Base-by-base conservation (phyloP, 2,329 filamentous ascomycete species). In the Cryphonectria naterciae region DNA sequence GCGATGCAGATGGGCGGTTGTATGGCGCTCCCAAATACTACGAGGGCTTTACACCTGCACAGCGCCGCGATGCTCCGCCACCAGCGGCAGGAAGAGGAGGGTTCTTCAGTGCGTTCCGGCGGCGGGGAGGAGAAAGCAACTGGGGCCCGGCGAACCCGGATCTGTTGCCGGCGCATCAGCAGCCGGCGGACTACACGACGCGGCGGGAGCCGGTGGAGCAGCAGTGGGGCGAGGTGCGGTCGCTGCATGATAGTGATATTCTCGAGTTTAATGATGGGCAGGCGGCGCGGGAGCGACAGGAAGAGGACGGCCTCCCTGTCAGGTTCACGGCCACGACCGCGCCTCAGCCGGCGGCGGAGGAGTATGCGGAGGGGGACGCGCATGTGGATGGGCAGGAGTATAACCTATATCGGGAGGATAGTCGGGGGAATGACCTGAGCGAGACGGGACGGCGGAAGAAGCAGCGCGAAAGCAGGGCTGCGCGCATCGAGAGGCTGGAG, bases 261-360 rank as follows among this genome's bases (percentile, higher is more conserved):
- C 71, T 74, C 10, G 72, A 73, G 22, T 74, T 74, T 46, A 74
- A 74, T 39, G 71, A 74, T 32, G 72, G 72, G 13, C 68, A 64
- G 39, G 71, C 67, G 19, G 71, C 69, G 19, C 61, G 71, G 15
- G 72, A 71, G 13, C 70, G 54, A n/a, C 61, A 70, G 25, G 60
- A 46, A 17, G 65, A 69, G 32, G 63, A 46, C 17, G 46, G 7
- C 2, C 56, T 65, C 32, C 71, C 67, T 25, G 58, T 73, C 46
- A 66, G 60, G 32, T 73, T 74, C 43, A 62, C 49, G 25, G 63
- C 68, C 28, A 74, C 72, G 28, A 74, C 72, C 15, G 72, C 72
- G 39, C 72, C 72, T 56, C 61, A 60, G 63, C 72, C 72, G n/a
- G 72, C 72, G 17, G 72, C 72, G 7, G 71, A 52, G 0, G 58